Evolutionary conservation across 2,329 filamentous ascomycete genomes (phyloP), one percentile per base, ranked within the genome.

Genomic region (Zymoseptoria ardabiliae): DNA sequence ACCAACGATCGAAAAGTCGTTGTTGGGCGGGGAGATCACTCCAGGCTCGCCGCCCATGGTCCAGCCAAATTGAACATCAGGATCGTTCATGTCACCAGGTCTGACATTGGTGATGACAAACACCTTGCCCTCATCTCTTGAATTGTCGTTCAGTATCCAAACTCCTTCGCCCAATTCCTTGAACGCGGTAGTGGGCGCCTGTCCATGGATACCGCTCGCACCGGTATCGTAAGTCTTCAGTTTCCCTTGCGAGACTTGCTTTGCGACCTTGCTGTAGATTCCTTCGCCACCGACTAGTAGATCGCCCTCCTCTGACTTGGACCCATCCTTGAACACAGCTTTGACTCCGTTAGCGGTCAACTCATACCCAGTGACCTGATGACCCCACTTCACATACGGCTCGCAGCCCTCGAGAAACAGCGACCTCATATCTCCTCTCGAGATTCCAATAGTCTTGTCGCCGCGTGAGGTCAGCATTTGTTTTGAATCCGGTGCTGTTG

Each of bases 21-120:
- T 78, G 63, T 85, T 85, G 0, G 84, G 84, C 0, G 82, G 74
- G 0, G 72, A 70, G 61, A 88, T 82, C 0, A 82, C 78, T 2
- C 84, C 84, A 0, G 84, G 83, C 19, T 79, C 72, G 4, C 77
- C 84, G 3, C 73, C 77, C 79, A 88, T 79, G 0, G 85, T 87
- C 85, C 85, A 88, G 2, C 85, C 85, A 61, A 87, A 85, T 21
- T 81, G 58, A 1, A 84, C 58, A 49, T 78, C 69, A 0, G 82
- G 80, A 61, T 87, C 77, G 64, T 87, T 75, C 80, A 82, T 82
- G 50, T 86, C 84, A 5, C 75, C 77, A 0, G 83, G 69, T 1
- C 85, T 79, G 0, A 88, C 82, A 56, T 88, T 88, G 1, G 85
- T 88, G 53, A 88, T 87, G 60, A 82, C 66, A 58, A 79, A 82